Percentiles rank a stretch among this genome's conserved stretches.
Conservation (phyloP, 176 grass and related monocot species). For the Avena atlantica region DNA sequence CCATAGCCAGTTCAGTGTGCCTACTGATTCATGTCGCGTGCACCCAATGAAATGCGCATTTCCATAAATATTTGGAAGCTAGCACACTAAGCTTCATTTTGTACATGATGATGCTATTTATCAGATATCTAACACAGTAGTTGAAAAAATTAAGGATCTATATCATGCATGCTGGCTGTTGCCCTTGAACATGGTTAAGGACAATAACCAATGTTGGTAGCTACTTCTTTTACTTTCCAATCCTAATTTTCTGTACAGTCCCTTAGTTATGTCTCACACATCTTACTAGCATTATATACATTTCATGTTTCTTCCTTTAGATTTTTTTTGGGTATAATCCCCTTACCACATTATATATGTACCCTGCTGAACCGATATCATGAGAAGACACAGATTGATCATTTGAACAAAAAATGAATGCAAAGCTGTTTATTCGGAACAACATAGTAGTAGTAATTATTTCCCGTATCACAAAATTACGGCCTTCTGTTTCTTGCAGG, state of each 20-base stretch:
- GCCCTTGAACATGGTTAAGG: constrained; percentile 6
- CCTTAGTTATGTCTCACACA: not conserved
- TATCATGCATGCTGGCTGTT: not conserved
- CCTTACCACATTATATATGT: not conserved
- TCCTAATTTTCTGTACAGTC: not conserved
- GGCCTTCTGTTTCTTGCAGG: constrained; percentile 35
- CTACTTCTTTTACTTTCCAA: constrained; percentile 4
- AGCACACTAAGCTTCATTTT: constrained; percentile 6
- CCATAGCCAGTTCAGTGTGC: not conserved
- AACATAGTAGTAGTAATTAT: not conserved
- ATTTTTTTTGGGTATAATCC: not conserved
- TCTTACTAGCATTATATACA: not conserved
- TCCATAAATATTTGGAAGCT: not conserved
- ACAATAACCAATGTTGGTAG: not conserved
- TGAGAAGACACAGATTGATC: not conserved
- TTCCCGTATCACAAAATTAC: constrained; percentile 9
- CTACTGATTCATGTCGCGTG: not conserved
- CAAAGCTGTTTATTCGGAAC: constrained; percentile 20
- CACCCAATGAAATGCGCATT: not conserved
- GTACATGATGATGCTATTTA: constrained; percentile 10
- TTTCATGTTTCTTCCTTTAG: constrained; percentile 15
- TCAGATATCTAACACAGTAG: not conserved
- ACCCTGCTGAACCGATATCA: constrained; percentile 1
- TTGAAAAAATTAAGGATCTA: not conserved
- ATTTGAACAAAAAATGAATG: not conserved